Evolutionary conservation across 2,329 filamentous ascomycete genomes (phyloP).

Genomic region (Claviceps fusiformis): DNA sequence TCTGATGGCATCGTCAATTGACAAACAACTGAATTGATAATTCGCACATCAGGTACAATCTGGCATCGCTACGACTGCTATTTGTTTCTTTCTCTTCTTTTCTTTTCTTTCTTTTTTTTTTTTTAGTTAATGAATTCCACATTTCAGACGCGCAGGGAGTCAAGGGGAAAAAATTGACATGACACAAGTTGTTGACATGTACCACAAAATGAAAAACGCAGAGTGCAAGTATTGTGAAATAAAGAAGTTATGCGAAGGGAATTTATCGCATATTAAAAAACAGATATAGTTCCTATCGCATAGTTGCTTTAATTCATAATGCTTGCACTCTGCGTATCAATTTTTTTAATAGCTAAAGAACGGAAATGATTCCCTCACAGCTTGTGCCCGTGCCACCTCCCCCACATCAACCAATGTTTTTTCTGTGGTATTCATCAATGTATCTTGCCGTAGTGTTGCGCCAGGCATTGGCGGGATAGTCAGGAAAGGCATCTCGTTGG

Average conservation of each 20-base stretch:
- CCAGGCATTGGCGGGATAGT: not conserved
- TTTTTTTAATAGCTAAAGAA: not conserved
- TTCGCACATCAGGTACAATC: not conserved
- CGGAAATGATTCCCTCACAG: not conserved
- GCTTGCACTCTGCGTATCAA: no score
- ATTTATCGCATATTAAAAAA: not conserved
- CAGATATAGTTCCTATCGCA: no score
- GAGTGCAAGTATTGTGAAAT: not conserved
- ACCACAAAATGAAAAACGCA: not conserved
- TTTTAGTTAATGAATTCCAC: not conserved
- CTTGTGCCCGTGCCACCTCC: not conserved
- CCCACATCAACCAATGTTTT: not conserved
- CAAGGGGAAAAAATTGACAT: not conserved
- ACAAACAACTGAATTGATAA: not conserved
- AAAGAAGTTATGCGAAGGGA: not conserved
- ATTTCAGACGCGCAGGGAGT: constrained; percentile 1
- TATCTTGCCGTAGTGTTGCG: not conserved
- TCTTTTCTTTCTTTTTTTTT: not conserved
- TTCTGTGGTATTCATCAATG: not conserved
- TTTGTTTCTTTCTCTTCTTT: not conserved
- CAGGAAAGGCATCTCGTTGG: not conserved
- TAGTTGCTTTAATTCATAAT: no score
- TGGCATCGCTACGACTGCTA: not conserved
- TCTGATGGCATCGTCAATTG: not conserved
- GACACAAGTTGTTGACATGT: not conserved